Base-by-base conservation (phyloP, 805 yeast species). In the Candida peoriensis region DNA sequence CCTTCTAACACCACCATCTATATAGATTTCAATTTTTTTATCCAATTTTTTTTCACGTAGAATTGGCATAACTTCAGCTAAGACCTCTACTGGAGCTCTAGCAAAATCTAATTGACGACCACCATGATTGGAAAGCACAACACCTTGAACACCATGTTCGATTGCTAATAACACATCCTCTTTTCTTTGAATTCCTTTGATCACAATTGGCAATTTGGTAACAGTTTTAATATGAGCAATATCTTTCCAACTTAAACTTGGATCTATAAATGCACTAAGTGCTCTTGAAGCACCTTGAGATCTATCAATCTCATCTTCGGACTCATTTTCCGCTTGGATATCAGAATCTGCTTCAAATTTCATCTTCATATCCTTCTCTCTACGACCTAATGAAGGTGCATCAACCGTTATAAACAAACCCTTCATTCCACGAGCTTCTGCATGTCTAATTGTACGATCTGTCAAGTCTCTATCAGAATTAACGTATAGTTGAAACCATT, bases 391-490 rank as follows among this genome's bases (percentile, higher is more conserved):
- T 42, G 83, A 81, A 6, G 96, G 96, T 1, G 96, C 95, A 65
- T 88, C 96, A 7, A 86, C 95, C 1, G 97, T 88, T 44, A 88
- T 76, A 53, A 87, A 87, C 22, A 88, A 65, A 4, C 93, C 96
- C 49, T 80, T 80, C 57, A 84, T 70, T 1, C 95, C 94, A 36
- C 82, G 63, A 33, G 63, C 52, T 55, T 82, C 89, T 12, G 87
- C 93, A 48, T 79, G 78, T 47, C 70, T 67, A n/a, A 88, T 75
- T 43, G 81, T 65, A 21, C 68, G 61, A 33, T 66, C 64, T 22
- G 88, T 74, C 34, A 78, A 65, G n/a, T 70, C 67, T 34, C 93
- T 70, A 57, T 87, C 89, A 13, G 79, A 64, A 50, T 85, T 84
- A 29, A 88, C 93, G 52, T 88, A 88, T 33, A 88, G 66, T 60